Conservation (phyloP, 1,139 yeast genomes). For the Saccharomyces hybrid region DNA sequence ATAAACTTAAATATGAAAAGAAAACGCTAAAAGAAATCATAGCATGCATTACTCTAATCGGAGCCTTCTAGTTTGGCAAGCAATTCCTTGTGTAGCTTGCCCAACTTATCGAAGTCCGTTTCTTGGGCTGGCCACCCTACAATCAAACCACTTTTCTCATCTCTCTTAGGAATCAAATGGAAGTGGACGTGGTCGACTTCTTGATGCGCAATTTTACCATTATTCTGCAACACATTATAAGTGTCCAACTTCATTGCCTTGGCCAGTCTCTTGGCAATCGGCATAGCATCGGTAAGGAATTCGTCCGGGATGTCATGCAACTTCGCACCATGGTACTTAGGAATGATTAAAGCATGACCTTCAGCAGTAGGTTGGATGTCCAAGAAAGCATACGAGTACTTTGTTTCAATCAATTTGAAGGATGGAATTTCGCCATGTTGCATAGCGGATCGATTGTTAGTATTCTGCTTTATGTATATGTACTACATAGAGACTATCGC, state of each 20-base stretch:
- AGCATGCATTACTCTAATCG: not conserved
- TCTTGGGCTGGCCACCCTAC: slow-evolving; percentile 91
- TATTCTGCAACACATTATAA: slow-evolving; percentile 84
- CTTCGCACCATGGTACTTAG: slow-evolving; percentile 87
- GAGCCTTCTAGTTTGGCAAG: slow-evolving; percentile 41
- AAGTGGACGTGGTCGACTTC: slow-evolving; percentile 92
- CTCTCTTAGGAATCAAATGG: slow-evolving; percentile 87
- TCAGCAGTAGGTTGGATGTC: slow-evolving; percentile 88
- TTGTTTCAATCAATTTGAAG: slow-evolving; percentile 76
- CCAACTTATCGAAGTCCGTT: slow-evolving; percentile 63
- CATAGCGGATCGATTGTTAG: not conserved
- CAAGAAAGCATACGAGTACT: slow-evolving; percentile 69
- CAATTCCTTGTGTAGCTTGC: slow-evolving; percentile 55
- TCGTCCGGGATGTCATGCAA: slow-evolving; percentile 90
- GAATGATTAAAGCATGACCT: slow-evolving; percentile 84
- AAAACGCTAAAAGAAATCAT: not conserved
- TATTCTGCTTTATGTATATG: not conserved
- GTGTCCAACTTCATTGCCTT: slow-evolving; percentile 56
- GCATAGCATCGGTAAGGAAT: slow-evolving; percentile 71
- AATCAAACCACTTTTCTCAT: slow-evolving; percentile 58
- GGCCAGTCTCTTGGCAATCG: slow-evolving; percentile 79
- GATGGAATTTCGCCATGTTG: slow-evolving; percentile 79
- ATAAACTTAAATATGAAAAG: not conserved
- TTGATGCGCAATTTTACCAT: slow-evolving; percentile 91
- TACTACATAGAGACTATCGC: not conserved